These are phyloP conservation scores for Russula vinacea DNA, from an alignment of 768 basidiomycete species.

Conservation along the genomic window DNA sequence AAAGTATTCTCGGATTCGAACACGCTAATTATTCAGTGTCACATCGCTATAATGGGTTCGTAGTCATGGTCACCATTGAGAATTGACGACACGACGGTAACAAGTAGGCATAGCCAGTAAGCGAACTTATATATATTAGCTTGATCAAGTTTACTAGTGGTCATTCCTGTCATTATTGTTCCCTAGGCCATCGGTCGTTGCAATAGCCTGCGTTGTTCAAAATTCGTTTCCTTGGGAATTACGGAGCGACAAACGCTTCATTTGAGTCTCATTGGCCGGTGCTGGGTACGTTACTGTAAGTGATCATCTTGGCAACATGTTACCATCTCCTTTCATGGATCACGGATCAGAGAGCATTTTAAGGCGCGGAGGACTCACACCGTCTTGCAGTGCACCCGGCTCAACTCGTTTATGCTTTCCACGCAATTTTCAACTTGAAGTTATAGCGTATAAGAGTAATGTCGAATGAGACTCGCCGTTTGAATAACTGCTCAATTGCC, in stretches of 20 bases:
- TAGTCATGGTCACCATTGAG: not conserved
- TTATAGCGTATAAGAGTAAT: not conserved
- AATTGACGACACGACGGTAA: not conserved
- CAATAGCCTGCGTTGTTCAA: no score
- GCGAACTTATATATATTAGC: no score
- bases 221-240: no score
- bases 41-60: not conserved
- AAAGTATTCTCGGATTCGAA: no score
- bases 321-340: no score
- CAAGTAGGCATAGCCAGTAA: not conserved
- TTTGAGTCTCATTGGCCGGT: no score
- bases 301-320: no score
- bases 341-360: not conserved
- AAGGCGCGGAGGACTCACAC: not conserved
- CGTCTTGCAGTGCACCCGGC: not conserved
- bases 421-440: not conserved
- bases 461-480: not conserved
- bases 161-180: not conserved
- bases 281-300: no score
- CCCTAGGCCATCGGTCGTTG: no score
- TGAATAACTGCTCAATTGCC: not conserved
- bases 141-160: not conserved
- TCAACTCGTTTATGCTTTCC: not conserved
- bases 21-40: not conserved
- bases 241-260: no score